phyloP scores from a whole-genome alignment of 257 asterid genomes.

The Primulina huaijiensis region DNA sequence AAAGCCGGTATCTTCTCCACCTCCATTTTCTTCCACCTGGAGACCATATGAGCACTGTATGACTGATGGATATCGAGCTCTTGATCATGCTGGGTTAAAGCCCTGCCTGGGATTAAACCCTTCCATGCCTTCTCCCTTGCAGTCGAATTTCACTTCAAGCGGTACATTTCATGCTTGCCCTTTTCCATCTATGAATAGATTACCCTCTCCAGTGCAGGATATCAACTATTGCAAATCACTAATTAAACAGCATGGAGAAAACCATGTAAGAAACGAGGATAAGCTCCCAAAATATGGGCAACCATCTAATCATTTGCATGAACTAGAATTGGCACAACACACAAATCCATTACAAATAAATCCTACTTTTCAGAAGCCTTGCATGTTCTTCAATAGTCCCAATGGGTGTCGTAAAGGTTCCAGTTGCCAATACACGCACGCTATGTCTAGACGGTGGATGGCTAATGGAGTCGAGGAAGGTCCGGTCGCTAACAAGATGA shows the following conservation, averaged over 20 bases:
- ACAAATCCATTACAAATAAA: slow-evolving; percentile 3
- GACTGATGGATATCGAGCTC: slow-evolving; percentile 15
- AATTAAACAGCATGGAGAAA: slow-evolving; percentile 39
- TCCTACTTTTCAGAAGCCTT: slow-evolving; percentile 16
- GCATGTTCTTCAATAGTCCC: slow-evolving; percentile 26
- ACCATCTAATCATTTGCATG: slow-evolving; percentile 26
- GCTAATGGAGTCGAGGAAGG: slow-evolving; percentile 19
- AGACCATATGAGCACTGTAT: slow-evolving; percentile 18
- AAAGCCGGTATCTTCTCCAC: slow-evolving; percentile 16
- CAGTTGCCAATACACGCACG: slow-evolving; percentile 35
- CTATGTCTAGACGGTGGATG: slow-evolving; percentile 19
- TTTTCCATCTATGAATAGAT: not conserved
- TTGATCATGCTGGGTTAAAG: slow-evolving; percentile 6
- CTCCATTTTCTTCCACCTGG: slow-evolving; percentile 19
- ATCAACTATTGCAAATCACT: slow-evolving; percentile 24
- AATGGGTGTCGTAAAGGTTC: slow-evolving; percentile 41
- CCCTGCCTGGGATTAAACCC: slow-evolving; percentile 6
- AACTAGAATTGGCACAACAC: slow-evolving; percentile 21
- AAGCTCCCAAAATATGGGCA: slow-evolving; percentile 13
- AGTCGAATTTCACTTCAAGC: not conserved
- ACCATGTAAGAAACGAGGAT: slow-evolving; percentile 8
- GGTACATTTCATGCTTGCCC: slow-evolving; percentile 10
- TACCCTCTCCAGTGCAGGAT: slow-evolving; percentile 27
- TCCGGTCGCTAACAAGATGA: not conserved
- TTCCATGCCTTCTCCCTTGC: not conserved